A percentile compares a stretch with the other conserved stretches of the same genome.
phyloP scores from a whole-genome alignment of 305 asterid species.

The Vinca major region DNA sequence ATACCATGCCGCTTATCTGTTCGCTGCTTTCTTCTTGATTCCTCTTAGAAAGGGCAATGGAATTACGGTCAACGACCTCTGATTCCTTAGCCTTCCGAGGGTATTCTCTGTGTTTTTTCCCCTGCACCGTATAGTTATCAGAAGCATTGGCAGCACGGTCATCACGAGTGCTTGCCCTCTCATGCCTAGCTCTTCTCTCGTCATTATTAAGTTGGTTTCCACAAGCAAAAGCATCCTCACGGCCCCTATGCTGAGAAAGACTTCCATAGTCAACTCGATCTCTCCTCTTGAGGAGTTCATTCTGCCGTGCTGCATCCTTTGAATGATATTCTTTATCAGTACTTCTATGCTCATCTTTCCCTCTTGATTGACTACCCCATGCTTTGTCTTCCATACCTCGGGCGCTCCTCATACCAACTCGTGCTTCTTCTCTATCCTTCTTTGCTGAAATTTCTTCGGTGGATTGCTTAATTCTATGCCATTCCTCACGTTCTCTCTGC shows the following conservation, averaged over 20 bases:
- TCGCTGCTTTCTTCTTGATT: constrained; percentile 49
- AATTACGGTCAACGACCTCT: constrained; percentile 50
- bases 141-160: constrained; percentile 50
- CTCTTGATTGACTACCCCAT: constrained; percentile 55
- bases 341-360: constrained; percentile 61
- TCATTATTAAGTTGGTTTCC: constrained; percentile 40
- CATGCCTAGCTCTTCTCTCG: constrained; percentile 65
- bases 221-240: constrained; percentile 53
- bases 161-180: constrained; percentile 51
- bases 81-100: constrained; percentile 57
- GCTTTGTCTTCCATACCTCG: constrained; percentile 59
- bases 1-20: constrained; percentile 67
- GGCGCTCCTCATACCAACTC: constrained; percentile 42
- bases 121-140: constrained; percentile 50
- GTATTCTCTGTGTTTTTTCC: constrained; percentile 46
- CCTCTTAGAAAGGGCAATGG: constrained; percentile 42
- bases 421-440: constrained; percentile 67
- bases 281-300: constrained; percentile 59
- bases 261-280: constrained; percentile 59
- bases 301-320: constrained; percentile 49
- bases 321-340: constrained; percentile 58
- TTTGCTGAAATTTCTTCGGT: constrained; percentile 51
- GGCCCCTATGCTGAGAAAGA: constrained; percentile 51
- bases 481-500: constrained; percentile 76
- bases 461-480: constrained; percentile 57